Percentiles rank a stretch among this genome's conserved stretches.
Conservation (phyloP, 2,329 filamentous ascomycete genomes). For the Penicillium sp. region DNA sequence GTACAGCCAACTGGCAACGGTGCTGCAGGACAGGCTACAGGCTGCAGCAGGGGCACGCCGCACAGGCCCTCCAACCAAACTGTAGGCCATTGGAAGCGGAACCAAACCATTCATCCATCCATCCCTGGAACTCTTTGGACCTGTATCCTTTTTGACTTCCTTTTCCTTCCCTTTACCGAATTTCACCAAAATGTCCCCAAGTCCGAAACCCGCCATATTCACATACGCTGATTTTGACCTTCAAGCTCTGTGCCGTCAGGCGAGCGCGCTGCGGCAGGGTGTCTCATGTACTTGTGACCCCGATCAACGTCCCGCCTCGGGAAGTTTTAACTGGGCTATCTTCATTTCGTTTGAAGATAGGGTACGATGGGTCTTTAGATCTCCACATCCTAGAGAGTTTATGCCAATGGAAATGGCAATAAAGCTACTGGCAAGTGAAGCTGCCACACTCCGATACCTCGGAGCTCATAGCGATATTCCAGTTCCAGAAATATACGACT, state of each 20-base stretch:
- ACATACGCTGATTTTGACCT: conserved; percentile 5
- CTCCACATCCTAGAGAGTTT: neutral
- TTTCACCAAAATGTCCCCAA: neutral
- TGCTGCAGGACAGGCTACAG: no score
- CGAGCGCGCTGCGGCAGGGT: conserved; percentile 2
- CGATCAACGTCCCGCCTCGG: neutral
- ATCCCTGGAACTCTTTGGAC: conserved; percentile 7
- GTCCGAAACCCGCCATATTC: neutral
- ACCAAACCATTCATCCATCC: no score
- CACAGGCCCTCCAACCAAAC: no score
- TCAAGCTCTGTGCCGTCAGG: conserved; percentile 1
- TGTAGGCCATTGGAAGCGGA: no score
- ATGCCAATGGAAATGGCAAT: neutral
- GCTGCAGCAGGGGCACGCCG: no score
- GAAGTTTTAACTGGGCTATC: conserved; percentile 3
- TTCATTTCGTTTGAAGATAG: neutral
- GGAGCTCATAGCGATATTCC: neutral
- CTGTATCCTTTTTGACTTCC: neutral
- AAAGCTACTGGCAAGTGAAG: conserved; percentile 2
- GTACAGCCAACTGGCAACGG: no score
- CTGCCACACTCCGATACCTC: neutral
- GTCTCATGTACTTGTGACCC: neutral
- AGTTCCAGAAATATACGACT: conserved; percentile 1
- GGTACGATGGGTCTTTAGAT: neutral
- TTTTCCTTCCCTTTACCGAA: neutral